These are phyloP conservation scores for Raffaelea ambrosiae DNA, from an alignment of 2,329 filamentous ascomycete genomes.

Conservation along the genomic window DNA sequence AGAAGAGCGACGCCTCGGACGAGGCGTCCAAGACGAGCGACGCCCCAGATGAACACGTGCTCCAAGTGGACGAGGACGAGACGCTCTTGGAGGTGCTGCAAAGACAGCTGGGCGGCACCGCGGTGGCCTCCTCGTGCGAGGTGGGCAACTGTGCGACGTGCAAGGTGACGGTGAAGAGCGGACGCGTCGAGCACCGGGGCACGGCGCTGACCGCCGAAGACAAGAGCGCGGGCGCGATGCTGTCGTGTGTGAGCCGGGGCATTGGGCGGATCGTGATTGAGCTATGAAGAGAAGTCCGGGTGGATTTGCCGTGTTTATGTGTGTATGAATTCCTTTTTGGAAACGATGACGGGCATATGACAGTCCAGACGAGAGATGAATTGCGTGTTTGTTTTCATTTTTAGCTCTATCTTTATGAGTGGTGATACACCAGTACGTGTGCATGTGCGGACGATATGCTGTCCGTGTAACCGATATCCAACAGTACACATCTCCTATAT, in stretches of 20 bases:
- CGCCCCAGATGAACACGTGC: not conserved
- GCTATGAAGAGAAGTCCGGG: constrained; percentile 22
- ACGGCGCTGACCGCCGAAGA: constrained; percentile 37
- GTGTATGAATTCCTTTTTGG: too few relatives aligned
- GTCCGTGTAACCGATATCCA: too few relatives aligned
- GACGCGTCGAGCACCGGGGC: constrained; percentile 40
- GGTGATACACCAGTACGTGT: too few relatives aligned
- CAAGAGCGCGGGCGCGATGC: constrained; percentile 29
- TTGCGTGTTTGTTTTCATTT: too few relatives aligned
- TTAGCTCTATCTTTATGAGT: too few relatives aligned
- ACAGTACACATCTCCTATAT: too few relatives aligned
- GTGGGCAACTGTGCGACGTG: constrained; percentile 49
- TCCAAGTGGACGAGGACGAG: constrained; percentile 40
- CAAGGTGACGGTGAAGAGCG: constrained; percentile 31
- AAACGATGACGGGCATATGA: too few relatives aligned
- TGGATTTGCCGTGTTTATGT: too few relatives aligned
- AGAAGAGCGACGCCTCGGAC: constrained; percentile 8
- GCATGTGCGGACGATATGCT: too few relatives aligned
- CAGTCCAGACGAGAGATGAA: too few relatives aligned
- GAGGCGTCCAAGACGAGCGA: too few relatives aligned
- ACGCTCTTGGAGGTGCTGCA: constrained; percentile 40
- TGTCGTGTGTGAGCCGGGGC: constrained; percentile 45
- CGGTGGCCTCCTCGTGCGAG: constrained; percentile 40
- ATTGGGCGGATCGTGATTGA: constrained; percentile 40
- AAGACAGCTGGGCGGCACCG: constrained; percentile 28